phyloP scores from a whole-genome alignment of 73 alveolate genomes.

The Loxodes magnus region DNA sequence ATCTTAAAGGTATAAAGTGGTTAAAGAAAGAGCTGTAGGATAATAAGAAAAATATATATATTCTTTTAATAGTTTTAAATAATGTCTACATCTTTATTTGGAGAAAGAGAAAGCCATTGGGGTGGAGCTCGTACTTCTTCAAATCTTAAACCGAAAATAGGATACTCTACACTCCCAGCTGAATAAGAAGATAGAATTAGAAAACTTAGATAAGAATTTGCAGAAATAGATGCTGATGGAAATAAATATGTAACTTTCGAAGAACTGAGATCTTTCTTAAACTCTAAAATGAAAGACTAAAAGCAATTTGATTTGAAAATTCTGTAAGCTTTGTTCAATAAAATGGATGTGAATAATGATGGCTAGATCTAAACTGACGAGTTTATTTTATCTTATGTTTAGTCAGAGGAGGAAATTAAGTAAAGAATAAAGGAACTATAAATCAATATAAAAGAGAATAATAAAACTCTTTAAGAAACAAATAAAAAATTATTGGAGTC shows the following conservation, averaged over 20 bases:
- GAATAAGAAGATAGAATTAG: not conserved
- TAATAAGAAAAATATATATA: too few species aligned
- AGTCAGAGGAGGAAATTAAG: not conserved
- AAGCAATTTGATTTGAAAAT: not conserved
- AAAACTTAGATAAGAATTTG: not conserved
- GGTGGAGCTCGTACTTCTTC: too few species aligned
- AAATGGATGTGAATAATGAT: constrained; percentile 3
- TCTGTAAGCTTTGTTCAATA: not conserved
- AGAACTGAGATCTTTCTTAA: not conserved
- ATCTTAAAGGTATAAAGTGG: too few species aligned
- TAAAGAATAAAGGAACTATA: not conserved
- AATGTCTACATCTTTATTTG: too few species aligned
- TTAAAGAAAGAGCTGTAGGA: too few species aligned
- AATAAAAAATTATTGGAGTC: not conserved
- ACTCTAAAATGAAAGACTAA: not conserved
- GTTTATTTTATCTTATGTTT: not conserved
- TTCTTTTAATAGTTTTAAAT: too few species aligned
- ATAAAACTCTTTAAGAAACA: not conserved
- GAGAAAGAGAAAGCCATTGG: too few species aligned
- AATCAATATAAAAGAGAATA: not conserved
- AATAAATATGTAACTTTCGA: not conserved
- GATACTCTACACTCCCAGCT: not conserved
- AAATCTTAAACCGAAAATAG: too few species aligned
- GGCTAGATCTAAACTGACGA: not conserved
- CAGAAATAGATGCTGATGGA: not conserved